Percentiles rank a stretch among this genome's conserved stretches.
Conservation (phyloP, 371 early-diverging fungal genomes). For the Apophysomyces variabilis region DNA sequence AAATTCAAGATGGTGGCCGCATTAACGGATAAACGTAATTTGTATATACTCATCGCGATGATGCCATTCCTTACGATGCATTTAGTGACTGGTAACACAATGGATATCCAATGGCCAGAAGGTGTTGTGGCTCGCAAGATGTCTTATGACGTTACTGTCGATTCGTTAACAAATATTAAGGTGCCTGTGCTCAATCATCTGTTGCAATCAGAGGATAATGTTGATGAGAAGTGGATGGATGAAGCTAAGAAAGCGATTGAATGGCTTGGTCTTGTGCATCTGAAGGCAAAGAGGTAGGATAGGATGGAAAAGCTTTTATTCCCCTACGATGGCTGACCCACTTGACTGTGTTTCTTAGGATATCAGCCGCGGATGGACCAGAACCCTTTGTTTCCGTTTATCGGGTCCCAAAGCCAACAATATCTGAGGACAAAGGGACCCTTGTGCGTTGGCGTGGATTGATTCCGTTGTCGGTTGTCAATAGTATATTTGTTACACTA, state of each 20-base stretch:
- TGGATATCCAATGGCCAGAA: slow-evolving; percentile 42
- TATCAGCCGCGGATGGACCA: slow-evolving; percentile 34
- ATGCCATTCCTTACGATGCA: slow-evolving; percentile 2
- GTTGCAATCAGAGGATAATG: slow-evolving; percentile 20
- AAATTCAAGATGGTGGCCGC: slow-evolving; percentile 50
- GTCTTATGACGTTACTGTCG: slow-evolving; percentile 26
- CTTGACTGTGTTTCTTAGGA: slow-evolving; percentile 17
- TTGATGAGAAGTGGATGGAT: slow-evolving; percentile 37
- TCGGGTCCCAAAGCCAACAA: slow-evolving; percentile 37
- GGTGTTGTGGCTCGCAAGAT: slow-evolving; percentile 17
- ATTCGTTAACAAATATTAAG: slow-evolving; percentile 27
- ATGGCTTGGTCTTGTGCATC: slow-evolving; percentile 66
- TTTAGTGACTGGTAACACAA: slow-evolving; percentile 30
- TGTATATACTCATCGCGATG: background rate
- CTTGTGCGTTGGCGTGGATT: slow-evolving; percentile 44
- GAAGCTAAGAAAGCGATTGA: slow-evolving; percentile 54
- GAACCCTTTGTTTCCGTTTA: slow-evolving; percentile 64
- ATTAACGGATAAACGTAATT: slow-evolving; percentile 37
- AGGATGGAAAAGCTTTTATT: background rate
- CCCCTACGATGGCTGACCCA: background rate
- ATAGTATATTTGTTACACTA: slow-evolving; percentile 31
- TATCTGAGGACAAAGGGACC: slow-evolving; percentile 23
- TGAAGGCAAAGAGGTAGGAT: slow-evolving; percentile 57
- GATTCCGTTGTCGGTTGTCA: slow-evolving; percentile 36
- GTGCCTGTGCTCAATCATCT: slow-evolving; percentile 39